Evolutionary conservation across 1,284 basidiomycete species (phyloP), one percentile per base, ranked within the genome.

Genomic region (Irpex rosettiformis): DNA sequence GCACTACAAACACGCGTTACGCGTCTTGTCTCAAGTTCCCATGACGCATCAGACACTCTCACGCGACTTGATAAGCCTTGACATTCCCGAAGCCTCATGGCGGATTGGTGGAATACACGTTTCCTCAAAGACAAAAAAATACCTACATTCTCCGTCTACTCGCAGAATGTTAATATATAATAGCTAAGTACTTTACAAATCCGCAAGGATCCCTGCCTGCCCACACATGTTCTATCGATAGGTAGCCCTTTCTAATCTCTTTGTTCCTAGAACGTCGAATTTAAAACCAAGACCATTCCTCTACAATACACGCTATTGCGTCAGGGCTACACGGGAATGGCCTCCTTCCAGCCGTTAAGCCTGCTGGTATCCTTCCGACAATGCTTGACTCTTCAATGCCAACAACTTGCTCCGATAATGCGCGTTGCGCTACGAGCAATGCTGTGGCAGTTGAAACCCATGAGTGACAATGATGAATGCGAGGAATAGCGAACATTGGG

Each of bases 201-300:
- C n/a, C n/a, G n/a, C n/a, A n/a, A n/a, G n/a, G n/a, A n/a, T n/a
- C n/a, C n/a, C n/a, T n/a, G n/a, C n/a, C n/a, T n/a, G n/a, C n/a
- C n/a, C n/a, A n/a, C n/a, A n/a, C n/a, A n/a, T n/a, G n/a, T n/a
- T n/a, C n/a, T n/a, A n/a, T n/a, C n/a, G n/a, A n/a, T n/a, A n/a
- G n/a, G n/a, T n/a, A n/a, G n/a, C n/a, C n/a, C n/a, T n/a, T n/a
- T n/a, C n/a, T n/a, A n/a, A n/a, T n/a, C n/a, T n/a, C n/a, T n/a
- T n/a, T n/a, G n/a, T n/a, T n/a, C n/a, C n/a, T n/a, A n/a, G 30
- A 33, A 33, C 30, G 43, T 18, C 43, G n/a, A 47, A 8, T 25
- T 70, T 61, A 88, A 66, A 76, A 87, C 73, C 79, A 89, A 21
- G 77, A 78, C 76, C 84, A 91, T 67, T 91, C 89, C 65, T 91